Percentiles rank a stretch among this genome's conserved stretches.
These are phyloP conservation scores for Ceratobasidium sp. DNA, from an alignment of 1,284 basidiomycete genomes.

Conservation along the genomic window DNA sequence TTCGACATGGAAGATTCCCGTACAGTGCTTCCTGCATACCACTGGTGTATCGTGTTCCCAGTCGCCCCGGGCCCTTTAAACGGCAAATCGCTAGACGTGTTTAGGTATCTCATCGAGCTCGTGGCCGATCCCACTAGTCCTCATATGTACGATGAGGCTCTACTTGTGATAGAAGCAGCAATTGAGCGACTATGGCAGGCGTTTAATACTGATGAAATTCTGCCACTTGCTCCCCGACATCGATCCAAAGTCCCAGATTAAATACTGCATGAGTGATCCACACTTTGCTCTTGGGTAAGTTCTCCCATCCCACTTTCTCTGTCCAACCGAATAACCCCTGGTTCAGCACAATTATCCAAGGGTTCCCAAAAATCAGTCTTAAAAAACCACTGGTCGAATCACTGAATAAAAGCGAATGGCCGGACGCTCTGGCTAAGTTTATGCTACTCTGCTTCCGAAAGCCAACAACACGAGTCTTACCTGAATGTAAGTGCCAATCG, in stretches of 20 bases:
- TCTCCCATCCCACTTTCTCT: too few relatives aligned
- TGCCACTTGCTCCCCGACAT: background rate
- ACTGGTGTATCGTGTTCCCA: background rate
- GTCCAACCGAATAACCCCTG: background rate
- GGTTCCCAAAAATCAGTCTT: too few relatives aligned
- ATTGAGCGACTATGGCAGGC: conserved; percentile 9
- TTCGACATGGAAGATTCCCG: background rate
- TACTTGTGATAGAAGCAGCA: background rate
- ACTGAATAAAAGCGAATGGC: background rate
- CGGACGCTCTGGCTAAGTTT: background rate
- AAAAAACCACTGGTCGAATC: background rate
- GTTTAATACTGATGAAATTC: background rate
- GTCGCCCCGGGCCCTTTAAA: background rate
- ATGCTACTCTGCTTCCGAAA: background rate
- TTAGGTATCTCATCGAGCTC: background rate
- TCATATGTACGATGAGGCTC: background rate
- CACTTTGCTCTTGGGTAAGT: background rate
- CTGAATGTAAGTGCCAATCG: background rate
- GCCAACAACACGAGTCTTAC: background rate
- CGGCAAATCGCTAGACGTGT: background rate
- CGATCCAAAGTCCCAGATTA: background rate
- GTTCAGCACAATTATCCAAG: background rate
- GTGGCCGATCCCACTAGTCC: background rate
- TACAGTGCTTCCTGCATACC: background rate
- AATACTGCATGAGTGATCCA: background rate